Evolutionary conservation across 139 green algal genomes (phyloP), one percentile per base, ranked within the genome.

Genomic region (Closterium sp.): DNA sequence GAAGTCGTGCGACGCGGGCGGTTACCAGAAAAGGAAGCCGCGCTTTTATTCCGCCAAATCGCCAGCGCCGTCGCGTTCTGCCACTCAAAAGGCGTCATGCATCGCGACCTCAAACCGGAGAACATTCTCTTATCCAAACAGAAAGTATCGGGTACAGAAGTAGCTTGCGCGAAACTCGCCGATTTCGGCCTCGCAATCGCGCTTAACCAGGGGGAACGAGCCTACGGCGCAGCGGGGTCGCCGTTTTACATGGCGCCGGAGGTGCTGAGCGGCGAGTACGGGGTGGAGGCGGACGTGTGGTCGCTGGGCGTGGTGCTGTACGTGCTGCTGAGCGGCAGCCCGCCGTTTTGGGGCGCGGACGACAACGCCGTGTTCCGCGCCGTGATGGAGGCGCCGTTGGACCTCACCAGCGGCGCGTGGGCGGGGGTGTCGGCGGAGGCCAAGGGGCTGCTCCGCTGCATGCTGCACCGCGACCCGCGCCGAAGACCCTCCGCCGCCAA

Each of bases 381-480:
- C 55, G 55, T 76, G 55, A 16, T 76, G 55, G 55, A 76, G 55
- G 55, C 55, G 55, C 55, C 55, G 55, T 19, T 76, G 55, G 55
- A 76, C 55, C 55, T 76, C 16, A 76, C 55, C 16, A 76, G 55
- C 55, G 55, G 55, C 55, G 55, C 55, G 55, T 94, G 91, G 91
- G 38, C 55, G 28, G 35, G 88, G 23, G 92, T 94, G 34, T 93
- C 91, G 30, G 28, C 33, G 30, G 91, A 89, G 32, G 91, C 91
- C 28, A 91, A 91, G n/a, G 91, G 84, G 34, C 85, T 94, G 83
- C 25, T 94, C n/a, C 34, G 34, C 16, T 85, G 91, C 16, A 94
- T 94, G 91, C 89, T 94, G 28, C 33, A 30, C 21, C 36, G 32
- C 28, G 91, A 94, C 90, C 84, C 90, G 34, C 86, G 66, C 31